Evolutionary conservation across 2,329 filamentous ascomycete species (phyloP), one percentile per base, ranked within the genome.

Genomic region (Pestalotiopsis fici): DNA sequence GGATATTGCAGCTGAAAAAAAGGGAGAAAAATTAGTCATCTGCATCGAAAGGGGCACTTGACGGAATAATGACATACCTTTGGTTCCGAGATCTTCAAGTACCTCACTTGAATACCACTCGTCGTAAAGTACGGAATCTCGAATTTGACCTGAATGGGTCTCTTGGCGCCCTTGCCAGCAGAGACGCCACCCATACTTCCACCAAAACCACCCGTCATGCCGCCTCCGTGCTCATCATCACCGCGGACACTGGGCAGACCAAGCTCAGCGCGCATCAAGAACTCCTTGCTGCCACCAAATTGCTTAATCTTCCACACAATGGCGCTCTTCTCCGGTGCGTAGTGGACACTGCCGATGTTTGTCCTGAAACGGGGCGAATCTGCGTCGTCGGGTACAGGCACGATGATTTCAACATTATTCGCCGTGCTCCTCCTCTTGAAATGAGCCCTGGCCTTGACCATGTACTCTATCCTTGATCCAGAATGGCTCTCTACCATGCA

Each of bases 41-140:
- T 60, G n/a, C 3, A 7, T 15, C 25, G 23, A 15, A 2, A 37
- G 37, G 11, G 59, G 21, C 18, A 18, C 15, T 9, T 59, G 59
- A 39, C 12, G 6, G 59, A 7, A 18, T 13, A 21, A 25, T 21
- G 57, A 80, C 88, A 76, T 84, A 97, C 95, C 93, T 99, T 99
- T 59, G 96, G 96, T 82, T 99, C 96, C 71, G 97, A 98, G 77
- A 99, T 99, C 88, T 99, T 99, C 80, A 99, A 83, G 80, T 99
- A 99, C 76, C 96, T 90, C 75, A 99, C 96, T 81, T 99, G 97
- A 74, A 99, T 99, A 71, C 96, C 96, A 82, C 93, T 97, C 3
- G 97, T 99, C n/a, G 96, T 99, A 79, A 99, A 99, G 83, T 99
- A 99, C n/a, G 96, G 96, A 77, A 99, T 99, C 85, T 99, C 96